Evolutionary conservation across 176 grass and related monocot species (phyloP), one percentile per base, ranked within the genome.

Genomic region (Coix lacrymajobi): DNA sequence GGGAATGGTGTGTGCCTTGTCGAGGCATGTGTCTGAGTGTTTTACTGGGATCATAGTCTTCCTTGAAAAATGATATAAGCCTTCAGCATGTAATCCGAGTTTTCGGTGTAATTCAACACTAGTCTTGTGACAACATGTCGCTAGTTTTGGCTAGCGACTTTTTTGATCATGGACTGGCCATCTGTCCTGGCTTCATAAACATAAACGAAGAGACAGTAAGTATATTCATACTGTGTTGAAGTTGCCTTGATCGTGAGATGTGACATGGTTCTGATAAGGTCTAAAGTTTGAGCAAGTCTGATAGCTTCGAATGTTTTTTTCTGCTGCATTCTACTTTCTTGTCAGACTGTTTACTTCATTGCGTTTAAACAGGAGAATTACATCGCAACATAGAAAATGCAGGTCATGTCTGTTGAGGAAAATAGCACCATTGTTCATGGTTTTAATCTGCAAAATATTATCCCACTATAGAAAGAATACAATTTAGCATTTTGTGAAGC

Each of bases 61-160:
- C 46, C 36, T 78, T 65, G 31, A 81, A 79, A 69, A 86, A 31
- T 84, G 71, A 81, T 91, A 85, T 81, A 85, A 85, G 62, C 77
- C 74, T 91, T 69, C 49, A 51, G 84, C 52, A 70, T 75, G 75
- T 87, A 62, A 75, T 83, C 79, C 45, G 38, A 61, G 25, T 90
- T 83, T 86, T 86, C 30, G 4, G 13, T 75, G 71, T 82, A 71
- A 10, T 80, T 84, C 58, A 36, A 61, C 11, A 30, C 32, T 49
- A 76, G 77, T 61, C 63, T 71, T 81, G 43, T 57, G 54, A 62
- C 39, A 6, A n/a, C 62, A 68, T 68, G 52, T 56, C 39, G 28
- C 63, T 84, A n/a, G 69, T 80, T 80, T 60, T 79, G 36, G 76
- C 78, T 68, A 8, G 65, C 15, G 72, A 70, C 25, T 62, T 80